Evolutionary conservation across 768 basidiomycete genomes (phyloP).

Genomic region (Goffeauzyma gilvescens): DNA sequence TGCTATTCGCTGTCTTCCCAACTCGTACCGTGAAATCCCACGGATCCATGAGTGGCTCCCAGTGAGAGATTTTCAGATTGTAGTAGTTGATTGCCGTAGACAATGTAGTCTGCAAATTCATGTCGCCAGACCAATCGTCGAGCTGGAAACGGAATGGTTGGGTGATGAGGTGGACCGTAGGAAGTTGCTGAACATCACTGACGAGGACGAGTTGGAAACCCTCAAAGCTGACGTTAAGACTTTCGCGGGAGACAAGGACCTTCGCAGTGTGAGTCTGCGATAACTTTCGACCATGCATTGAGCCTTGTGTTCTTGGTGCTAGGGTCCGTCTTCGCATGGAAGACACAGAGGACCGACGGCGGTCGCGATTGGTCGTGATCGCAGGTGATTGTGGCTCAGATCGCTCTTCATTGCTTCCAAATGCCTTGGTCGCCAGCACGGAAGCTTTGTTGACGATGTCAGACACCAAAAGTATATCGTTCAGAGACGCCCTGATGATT

Average conservation of each 20-base stretch:
- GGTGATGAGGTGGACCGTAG: conserved; percentile 70
- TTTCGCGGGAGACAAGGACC: conserved; percentile 55
- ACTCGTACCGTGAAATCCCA: conserved; percentile 78
- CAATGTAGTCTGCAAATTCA: conserved; percentile 59
- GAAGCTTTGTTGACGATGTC: conserved; percentile 56
- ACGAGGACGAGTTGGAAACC: conserved; percentile 86
- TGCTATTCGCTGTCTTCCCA: conserved; percentile 4
- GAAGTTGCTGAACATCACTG: conserved; percentile 85
- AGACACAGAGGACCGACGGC: too few relatives aligned
- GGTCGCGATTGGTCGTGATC: too few relatives aligned
- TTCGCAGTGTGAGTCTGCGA: too few relatives aligned
- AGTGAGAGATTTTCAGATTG: conserved; percentile 93
- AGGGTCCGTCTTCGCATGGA: too few relatives aligned
- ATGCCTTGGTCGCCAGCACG: conserved; percentile 42
- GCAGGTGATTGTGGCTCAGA: conserved; percentile 14
- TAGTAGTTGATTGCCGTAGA: conserved; percentile 77
- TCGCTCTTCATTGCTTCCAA: conserved; percentile 4
- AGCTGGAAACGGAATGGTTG: conserved; percentile 65
- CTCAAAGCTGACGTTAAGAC: conserved; percentile 66
- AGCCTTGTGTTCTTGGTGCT: too few relatives aligned
- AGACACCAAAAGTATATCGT: conserved; percentile 70
- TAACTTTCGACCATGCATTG: too few relatives aligned
- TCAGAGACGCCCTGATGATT: conserved; percentile 82
- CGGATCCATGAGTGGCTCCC: conserved; percentile 94
- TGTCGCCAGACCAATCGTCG: conserved; percentile 87